Conservation (phyloP, 2,329 filamentous ascomycete genomes). For the Metarhizium robertsii region DNA sequence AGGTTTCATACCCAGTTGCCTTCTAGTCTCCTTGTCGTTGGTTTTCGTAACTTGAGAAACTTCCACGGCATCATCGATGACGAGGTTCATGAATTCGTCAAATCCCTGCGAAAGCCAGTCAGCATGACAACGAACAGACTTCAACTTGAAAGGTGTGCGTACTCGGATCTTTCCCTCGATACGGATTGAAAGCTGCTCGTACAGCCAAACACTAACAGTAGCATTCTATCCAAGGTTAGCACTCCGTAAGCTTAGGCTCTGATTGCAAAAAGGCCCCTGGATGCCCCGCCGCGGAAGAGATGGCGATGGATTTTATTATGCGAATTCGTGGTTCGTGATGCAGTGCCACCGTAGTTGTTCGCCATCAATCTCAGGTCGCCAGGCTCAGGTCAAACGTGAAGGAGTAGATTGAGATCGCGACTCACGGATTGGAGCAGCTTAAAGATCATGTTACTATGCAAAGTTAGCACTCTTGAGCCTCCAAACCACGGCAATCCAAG, state of each 20-base stretch:
- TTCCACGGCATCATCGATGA: slow-evolving; percentile 90
- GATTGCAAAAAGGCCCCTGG: fast-evolving
- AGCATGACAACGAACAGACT: not conserved
- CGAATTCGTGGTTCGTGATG: too few species aligned
- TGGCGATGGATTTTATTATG: not conserved
- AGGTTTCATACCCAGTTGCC: slow-evolving; percentile 58
- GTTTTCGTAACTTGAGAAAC: slow-evolving; percentile 78
- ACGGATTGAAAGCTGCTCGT: slow-evolving; percentile 86
- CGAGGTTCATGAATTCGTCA: slow-evolving; percentile 99
- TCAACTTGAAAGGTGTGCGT: slow-evolving; percentile 20
- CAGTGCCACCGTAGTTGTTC: not conserved
- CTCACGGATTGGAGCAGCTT: slow-evolving; percentile 66
- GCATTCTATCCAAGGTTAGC: slow-evolving; percentile 46
- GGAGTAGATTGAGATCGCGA: slow-evolving; percentile 7
- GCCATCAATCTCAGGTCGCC: not conserved
- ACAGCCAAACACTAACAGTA: slow-evolving; percentile 90
- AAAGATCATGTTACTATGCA: slow-evolving; percentile 39
- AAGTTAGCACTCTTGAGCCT: slow-evolving; percentile 13
- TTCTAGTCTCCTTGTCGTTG: slow-evolving; percentile 64
- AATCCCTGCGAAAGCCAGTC: slow-evolving; percentile 57
- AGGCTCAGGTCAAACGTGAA: not conserved
- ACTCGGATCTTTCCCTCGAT: slow-evolving; percentile 97
- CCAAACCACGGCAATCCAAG: not conserved
- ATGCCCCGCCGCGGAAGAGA: not conserved
- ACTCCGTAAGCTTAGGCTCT: not conserved